Percentiles rank a stretch among this genome's conserved stretches.
These are phyloP conservation scores for Schwanniomyces occidentalis DNA, from an alignment of 805 yeast genomes.

Conservation along the genomic window DNA sequence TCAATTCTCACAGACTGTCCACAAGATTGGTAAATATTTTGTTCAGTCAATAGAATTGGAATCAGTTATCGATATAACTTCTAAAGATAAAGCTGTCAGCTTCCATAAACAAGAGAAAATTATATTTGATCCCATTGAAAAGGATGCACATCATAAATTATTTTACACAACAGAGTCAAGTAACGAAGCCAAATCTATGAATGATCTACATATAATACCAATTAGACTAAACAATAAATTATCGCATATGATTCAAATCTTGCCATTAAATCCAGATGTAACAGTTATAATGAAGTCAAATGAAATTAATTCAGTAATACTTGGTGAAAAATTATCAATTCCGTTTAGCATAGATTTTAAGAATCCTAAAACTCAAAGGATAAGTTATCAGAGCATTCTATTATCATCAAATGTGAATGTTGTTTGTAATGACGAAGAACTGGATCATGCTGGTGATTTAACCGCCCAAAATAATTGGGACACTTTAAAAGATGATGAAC, in stretches of 20 bases:
- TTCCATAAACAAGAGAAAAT: too few relatives aligned
- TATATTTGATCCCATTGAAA: neutral
- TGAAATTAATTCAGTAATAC: conserved; percentile 14
- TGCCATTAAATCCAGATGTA: conserved; percentile 29
- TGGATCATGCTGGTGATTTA: conserved; percentile 18
- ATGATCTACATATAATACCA: neutral
- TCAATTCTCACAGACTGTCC: conserved; percentile 20
- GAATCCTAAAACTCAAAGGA: conserved; percentile 11
- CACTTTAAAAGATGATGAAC: conserved; percentile 40
- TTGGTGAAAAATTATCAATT: conserved; percentile 32
- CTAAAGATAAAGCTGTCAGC: neutral
- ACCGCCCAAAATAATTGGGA: conserved; percentile 34
- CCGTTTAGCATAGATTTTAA: conserved; percentile 20
- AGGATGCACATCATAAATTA: neutral
- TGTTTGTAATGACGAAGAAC: conserved; percentile 12
- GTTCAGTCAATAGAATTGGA: conserved; percentile 17
- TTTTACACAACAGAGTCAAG: neutral
- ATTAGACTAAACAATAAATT: conserved; percentile 4
- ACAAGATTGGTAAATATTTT: conserved; percentile 23
- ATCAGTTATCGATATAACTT: conserved; percentile 5
- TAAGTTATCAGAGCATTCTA: conserved; percentile 19
- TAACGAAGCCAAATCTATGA: neutral
- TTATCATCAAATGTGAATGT: conserved; percentile 22
- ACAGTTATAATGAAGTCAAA: conserved; percentile 10
- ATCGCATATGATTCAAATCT: conserved; percentile 14